phyloP scores from a whole-genome alignment of 2,329 filamentous ascomycete genomes.

The Alternaria novae-zelandiae region DNA sequence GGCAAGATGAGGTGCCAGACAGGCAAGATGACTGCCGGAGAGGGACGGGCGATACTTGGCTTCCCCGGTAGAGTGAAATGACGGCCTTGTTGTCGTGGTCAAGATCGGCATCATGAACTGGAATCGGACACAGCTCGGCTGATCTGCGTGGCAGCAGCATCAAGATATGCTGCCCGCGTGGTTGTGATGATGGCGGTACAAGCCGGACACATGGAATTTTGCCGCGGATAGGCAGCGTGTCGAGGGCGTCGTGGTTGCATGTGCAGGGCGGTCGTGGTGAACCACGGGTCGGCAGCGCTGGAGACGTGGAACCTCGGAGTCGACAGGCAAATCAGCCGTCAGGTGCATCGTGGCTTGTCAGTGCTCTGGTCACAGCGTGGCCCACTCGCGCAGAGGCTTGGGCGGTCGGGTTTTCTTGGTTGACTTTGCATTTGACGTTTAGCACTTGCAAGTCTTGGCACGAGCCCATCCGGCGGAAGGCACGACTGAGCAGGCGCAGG shows the following conservation, averaged over 20 bases:
- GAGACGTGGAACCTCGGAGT: not conserved
- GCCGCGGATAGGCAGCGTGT: not conserved
- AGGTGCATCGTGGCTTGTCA: not conserved
- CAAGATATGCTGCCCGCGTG: constrained; percentile 1
- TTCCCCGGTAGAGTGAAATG: not conserved
- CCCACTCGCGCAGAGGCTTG: constrained; percentile 1
- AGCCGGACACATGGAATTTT: constrained; percentile 4
- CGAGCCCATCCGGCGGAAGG: constrained; percentile 14
- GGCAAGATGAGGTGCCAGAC: not conserved
- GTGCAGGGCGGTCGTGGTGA: not conserved
- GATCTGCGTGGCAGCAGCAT: constrained; percentile 8
- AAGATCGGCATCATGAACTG: constrained; percentile 7
- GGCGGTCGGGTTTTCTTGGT: constrained; percentile 4
- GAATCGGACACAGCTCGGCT: constrained; percentile 13
- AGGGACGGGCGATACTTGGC: not conserved
- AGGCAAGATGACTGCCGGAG: constrained; percentile 1
- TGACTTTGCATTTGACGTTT: constrained; percentile 17
- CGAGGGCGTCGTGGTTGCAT: not conserved
- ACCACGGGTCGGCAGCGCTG: not conserved
- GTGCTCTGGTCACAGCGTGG: not conserved
- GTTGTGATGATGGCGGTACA: not conserved
- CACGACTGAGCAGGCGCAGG: constrained; percentile 11
- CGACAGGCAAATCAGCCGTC: not conserved
- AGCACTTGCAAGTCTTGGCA: constrained; percentile 13
- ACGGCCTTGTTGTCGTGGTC: constrained; percentile 1